Conservation (phyloP, 257 asterid genomes). For the Rehmannia glutinosa region DNA sequence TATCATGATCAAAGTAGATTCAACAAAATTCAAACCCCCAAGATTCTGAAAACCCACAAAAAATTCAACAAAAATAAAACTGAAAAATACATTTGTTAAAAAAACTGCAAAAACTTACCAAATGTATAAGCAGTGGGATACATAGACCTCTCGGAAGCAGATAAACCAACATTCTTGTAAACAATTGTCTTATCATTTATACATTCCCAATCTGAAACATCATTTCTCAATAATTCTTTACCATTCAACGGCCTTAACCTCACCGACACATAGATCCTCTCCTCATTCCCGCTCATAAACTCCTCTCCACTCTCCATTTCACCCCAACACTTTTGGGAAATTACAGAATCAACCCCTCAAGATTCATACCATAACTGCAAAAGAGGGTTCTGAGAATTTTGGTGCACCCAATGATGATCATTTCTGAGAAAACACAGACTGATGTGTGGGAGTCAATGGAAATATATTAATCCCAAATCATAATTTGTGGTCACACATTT, state of each 20-base stretch:
- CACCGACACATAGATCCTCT: slow-evolving; percentile 92
- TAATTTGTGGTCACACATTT: slow-evolving; percentile 28
- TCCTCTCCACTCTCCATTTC: slow-evolving; percentile 38
- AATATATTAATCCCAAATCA: slow-evolving; percentile 32
- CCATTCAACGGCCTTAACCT: slow-evolving; percentile 81
- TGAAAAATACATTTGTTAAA: not conserved
- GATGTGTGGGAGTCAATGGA: slow-evolving; percentile 45
- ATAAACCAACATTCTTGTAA: slow-evolving; percentile 65
- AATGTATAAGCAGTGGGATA: slow-evolving; percentile 77
- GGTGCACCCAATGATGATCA: slow-evolving; percentile 50
- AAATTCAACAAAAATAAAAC: not conserved
- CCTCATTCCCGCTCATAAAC: slow-evolving; percentile 44
- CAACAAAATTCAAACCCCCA: not conserved
- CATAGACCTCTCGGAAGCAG: slow-evolving; percentile 79
- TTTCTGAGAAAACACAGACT: slow-evolving; percentile 23
- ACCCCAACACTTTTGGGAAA: slow-evolving; percentile 19
- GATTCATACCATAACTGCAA: slow-evolving; percentile 10
- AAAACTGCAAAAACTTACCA: slow-evolving; percentile 52
- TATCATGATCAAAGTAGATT: slow-evolving; percentile 5
- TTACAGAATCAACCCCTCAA: slow-evolving; percentile 21
- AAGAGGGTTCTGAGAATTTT: slow-evolving; percentile 33
- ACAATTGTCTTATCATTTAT: slow-evolving; percentile 68
- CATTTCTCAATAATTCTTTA: slow-evolving; percentile 67
- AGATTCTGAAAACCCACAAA: not conserved
- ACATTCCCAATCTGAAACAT: slow-evolving; percentile 96